Evolutionary conservation across 1,139 yeast genomes (phyloP).

Genomic region (Wickerhamomyces sp.): DNA sequence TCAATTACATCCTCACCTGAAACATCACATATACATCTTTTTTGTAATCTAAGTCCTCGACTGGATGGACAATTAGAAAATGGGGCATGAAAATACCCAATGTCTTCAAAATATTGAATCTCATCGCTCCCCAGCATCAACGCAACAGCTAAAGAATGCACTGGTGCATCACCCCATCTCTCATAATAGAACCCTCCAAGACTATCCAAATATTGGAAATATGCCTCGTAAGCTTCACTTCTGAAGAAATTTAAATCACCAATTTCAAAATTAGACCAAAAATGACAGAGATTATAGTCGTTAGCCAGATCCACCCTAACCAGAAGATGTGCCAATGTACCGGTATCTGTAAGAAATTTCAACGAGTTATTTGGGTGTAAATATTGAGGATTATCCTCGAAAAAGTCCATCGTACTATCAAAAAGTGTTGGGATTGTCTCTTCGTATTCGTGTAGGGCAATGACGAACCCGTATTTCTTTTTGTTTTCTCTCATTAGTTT

Average conservation of each 20-base stretch:
- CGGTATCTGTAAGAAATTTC: slow-evolving; percentile 61
- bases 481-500: slow-evolving; percentile 62
- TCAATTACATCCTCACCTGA: slow-evolving; percentile 50
- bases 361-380: slow-evolving; percentile 65
- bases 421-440: slow-evolving; percentile 84
- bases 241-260: slow-evolving; percentile 79
- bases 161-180: slow-evolving; percentile 99
- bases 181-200: slow-evolving; percentile 87
- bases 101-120: slow-evolving; percentile 85
- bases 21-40: slow-evolving; percentile 67
- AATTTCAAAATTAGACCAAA: slow-evolving; percentile 93
- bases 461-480: slow-evolving; percentile 84
- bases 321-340: slow-evolving; percentile 18
- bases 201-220: slow-evolving; percentile 61
- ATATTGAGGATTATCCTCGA: slow-evolving; percentile 53
- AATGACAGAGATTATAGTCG: slow-evolving; percentile 84
- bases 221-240: slow-evolving; percentile 61
- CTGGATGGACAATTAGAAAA: slow-evolving; percentile 76
- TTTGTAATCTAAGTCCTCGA: slow-evolving; percentile 41
- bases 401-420: slow-evolving; percentile 65
- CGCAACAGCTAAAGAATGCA: slow-evolving; percentile 74
- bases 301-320: slow-evolving; percentile 33
- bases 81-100: slow-evolving; percentile 85
- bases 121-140: slow-evolving; percentile 62
- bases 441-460: slow-evolving; percentile 70